Evolutionary conservation across 257 asterid species (phyloP).

Genomic region (Gentiana straminea): DNA sequence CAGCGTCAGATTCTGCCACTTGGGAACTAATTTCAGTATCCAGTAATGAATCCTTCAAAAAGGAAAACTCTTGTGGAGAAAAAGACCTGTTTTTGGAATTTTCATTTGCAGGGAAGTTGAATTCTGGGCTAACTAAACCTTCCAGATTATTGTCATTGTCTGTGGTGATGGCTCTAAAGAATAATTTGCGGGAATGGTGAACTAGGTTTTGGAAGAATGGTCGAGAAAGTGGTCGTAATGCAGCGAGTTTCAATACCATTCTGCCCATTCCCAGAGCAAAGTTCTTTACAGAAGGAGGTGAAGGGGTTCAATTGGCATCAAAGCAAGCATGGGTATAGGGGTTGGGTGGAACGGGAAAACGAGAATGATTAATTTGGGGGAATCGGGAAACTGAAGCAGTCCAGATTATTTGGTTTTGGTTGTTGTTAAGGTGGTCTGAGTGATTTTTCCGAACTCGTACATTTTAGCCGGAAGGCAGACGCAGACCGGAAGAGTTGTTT

Average conservation of each 20-base stretch:
- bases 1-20: constrained; percentile 22
- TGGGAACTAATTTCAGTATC: constrained; percentile 15
- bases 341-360: no score
- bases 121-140: constrained; percentile 19
- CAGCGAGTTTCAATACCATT: constrained; percentile 22
- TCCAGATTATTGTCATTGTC: constrained; percentile 25
- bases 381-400: no score
- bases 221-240: background rate
- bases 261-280: constrained; percentile 8
- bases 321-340: no score
- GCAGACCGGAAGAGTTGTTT: no score
- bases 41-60: constrained; percentile 40
- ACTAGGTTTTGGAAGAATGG: constrained; percentile 18
- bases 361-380: no score
- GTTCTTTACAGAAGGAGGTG: no score
- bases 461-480: no score
- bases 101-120: constrained; percentile 17
- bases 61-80: constrained; percentile 40
- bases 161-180: constrained; percentile 28
- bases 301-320: no score
- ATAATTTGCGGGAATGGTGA: constrained; percentile 18
- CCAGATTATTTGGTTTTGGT: no score
- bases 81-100: constrained; percentile 14
- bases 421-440: no score
- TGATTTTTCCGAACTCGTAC: no score